Evolutionary conservation across 768 basidiomycete species (phyloP).

Genomic region (Naematelia encephala): DNA sequence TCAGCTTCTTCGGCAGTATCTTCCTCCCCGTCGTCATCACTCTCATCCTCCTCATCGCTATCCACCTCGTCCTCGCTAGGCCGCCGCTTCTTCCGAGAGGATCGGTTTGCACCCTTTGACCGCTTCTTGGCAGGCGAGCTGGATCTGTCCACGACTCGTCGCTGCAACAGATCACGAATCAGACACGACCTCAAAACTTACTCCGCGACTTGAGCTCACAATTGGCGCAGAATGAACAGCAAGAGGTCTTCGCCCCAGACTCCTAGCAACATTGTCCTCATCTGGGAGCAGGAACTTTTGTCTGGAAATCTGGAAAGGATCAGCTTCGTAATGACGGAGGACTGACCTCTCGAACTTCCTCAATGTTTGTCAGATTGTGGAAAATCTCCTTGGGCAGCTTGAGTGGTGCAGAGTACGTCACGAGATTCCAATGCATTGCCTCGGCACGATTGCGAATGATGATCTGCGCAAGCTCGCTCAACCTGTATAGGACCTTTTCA

Average conservation of each 20-base stretch:
- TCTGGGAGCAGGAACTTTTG: neutral
- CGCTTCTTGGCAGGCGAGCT: constrained; percentile 9
- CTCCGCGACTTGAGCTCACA: constrained; percentile 3
- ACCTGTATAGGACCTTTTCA: constrained; percentile 73
- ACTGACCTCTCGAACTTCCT: constrained; percentile 11
- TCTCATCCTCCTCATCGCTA: constrained; percentile 21
- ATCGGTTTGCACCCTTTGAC: constrained; percentile 3
- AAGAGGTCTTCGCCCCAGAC: neutral
- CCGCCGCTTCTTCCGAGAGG: constrained; percentile 16
- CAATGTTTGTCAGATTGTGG: constrained; percentile 55
- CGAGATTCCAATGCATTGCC: constrained; percentile 67
- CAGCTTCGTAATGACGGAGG: no score
- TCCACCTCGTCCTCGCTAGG: constrained; percentile 10
- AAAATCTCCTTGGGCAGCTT: constrained; percentile 79
- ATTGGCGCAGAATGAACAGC: neutral
- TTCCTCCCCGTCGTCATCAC: constrained; percentile 21
- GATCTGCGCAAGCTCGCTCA: constrained; percentile 85
- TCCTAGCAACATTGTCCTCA: neutral
- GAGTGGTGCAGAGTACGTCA: constrained; percentile 75
- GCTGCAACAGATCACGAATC: constrained; percentile 8
- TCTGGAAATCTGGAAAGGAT: neutral
- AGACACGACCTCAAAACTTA: no score
- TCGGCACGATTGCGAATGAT: constrained; percentile 70
- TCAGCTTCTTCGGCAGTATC: constrained; percentile 25
- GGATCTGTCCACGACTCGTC: constrained; percentile 17